Evolutionary conservation across 23 red algal genomes (phyloP).

Genomic region (Chondrus crispus): DNA sequence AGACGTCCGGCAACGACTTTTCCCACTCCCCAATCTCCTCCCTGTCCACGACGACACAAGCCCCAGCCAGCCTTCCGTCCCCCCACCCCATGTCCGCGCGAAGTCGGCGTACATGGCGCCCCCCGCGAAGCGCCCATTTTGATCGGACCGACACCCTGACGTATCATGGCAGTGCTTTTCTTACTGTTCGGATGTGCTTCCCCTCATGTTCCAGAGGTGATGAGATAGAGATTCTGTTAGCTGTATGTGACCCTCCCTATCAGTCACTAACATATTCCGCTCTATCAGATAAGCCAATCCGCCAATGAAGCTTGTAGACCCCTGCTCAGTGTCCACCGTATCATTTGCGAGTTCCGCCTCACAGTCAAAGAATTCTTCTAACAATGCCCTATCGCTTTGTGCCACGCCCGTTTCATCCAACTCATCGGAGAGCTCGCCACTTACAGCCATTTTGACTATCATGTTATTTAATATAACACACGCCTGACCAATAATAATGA

Average conservation of each 20-base stretch:
- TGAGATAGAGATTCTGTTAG: background rate
- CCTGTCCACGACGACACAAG: no score
- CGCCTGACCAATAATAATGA: background rate
- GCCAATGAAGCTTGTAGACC: background rate
- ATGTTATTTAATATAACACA: conserved; percentile 6
- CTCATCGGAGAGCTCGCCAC: background rate
- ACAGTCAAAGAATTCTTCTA: background rate
- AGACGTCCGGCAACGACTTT: no score
- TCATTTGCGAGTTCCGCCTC: no score
- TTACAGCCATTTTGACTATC: background rate
- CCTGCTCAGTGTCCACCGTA: background rate
- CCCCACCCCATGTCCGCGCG: no score
- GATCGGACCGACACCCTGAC: no score
- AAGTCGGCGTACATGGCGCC: no score
- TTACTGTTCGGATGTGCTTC: no score
- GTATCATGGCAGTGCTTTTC: no score
- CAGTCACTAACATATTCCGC: background rate
- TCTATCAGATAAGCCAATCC: background rate
- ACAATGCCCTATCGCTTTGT: background rate
- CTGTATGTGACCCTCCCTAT: background rate
- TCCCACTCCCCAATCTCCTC: no score
- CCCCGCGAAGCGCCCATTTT: no score
- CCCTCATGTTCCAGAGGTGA: background rate
- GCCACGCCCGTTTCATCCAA: background rate
- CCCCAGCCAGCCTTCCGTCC: no score